Evolutionary conservation across 805 yeast species (phyloP), one percentile per base, ranked within the genome.

Genomic region (Ogataea saltuana): DNA sequence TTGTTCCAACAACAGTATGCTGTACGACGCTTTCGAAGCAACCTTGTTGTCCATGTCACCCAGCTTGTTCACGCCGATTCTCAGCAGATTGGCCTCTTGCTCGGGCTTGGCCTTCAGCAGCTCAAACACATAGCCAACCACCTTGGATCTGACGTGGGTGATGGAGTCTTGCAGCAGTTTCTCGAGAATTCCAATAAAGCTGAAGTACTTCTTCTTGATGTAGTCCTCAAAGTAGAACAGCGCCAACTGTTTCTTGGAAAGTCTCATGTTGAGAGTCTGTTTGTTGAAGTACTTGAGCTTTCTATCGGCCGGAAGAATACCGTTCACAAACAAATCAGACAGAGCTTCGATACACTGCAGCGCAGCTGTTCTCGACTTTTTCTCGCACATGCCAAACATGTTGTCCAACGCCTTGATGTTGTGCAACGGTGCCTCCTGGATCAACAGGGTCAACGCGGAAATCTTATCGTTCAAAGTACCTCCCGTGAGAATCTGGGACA

Each of bases 401-500:
- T 83, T 84, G 51, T 88, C 96, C 44, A 93, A 71, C 0, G 96
- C 88, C 61, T 88, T 86, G 40, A 83, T 59, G 54, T 91, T 86
- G 61, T 93, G 98, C 42, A 89, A 62, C 6, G 99, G 99, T 2
- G 97, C 90, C 68, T 93, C 98, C 62, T 93, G 98, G 36, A 90
- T 78, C 60, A 93, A 72, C 60, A 93, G 78, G 1, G 99, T 91
- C 59, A 93, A 74, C 0, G 99, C 97, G 36, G 96, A 87, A 42
- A 93, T 86, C 68, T 93, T 89, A 83, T 93, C 99, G 56, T 81
- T 84, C 55, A 91, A 74, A 0, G 99, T 93, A 86, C 99, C 99
- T 53, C 81, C 84, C 5, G 89, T 75, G 57, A 93, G 76, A 54
- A 93, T 84, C 65, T 91, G 95, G 1, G 91, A 77, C 72, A 88